These are phyloP conservation scores for Stachybotrys chlorohalonatus DNA, from an alignment of 2,329 filamentous ascomycete genomes.

Conservation along the genomic window DNA sequence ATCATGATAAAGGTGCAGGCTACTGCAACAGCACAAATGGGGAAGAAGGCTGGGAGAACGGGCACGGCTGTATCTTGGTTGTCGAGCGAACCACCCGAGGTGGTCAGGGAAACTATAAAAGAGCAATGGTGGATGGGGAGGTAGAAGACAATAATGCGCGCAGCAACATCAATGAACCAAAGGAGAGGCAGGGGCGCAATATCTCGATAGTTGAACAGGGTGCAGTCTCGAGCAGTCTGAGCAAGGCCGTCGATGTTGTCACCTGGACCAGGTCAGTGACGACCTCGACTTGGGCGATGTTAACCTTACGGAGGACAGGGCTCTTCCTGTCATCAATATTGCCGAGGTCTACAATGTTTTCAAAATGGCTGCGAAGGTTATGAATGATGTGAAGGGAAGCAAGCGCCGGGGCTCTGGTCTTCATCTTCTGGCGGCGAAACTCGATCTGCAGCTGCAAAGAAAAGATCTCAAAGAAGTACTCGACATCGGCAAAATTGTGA, in stretches of 20 bases:
- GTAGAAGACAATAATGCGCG: constrained; percentile 5
- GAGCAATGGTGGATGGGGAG: constrained; percentile 10
- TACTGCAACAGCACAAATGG: not conserved
- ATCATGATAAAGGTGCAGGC: constrained; percentile 4
- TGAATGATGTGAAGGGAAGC: too few species aligned
- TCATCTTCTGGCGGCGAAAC: constrained; percentile 2
- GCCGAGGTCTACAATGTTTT: too few species aligned
- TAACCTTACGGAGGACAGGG: too few species aligned
- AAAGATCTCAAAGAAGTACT: constrained; percentile 17
- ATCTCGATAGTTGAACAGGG: constrained; percentile 8
- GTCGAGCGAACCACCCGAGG: too few species aligned
- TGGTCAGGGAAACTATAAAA: constrained; percentile 1
- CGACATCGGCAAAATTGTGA: constrained; percentile 3
- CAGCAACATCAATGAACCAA: constrained; percentile 5
- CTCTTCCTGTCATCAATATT: too few species aligned
- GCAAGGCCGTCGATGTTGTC: too few species aligned
- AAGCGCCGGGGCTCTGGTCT: too few species aligned
- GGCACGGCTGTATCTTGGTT: too few species aligned
- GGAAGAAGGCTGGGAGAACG: not conserved
- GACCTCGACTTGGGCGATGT: too few species aligned
- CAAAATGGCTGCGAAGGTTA: too few species aligned
- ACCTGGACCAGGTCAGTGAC: too few species aligned
- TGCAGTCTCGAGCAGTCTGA: too few species aligned
- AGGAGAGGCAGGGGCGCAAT: constrained; percentile 9
- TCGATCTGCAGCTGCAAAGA: constrained; percentile 15